phyloP scores from a whole-genome alignment of 495 filamentous ascomycete species.

The Rhypophila decipiens region DNA sequence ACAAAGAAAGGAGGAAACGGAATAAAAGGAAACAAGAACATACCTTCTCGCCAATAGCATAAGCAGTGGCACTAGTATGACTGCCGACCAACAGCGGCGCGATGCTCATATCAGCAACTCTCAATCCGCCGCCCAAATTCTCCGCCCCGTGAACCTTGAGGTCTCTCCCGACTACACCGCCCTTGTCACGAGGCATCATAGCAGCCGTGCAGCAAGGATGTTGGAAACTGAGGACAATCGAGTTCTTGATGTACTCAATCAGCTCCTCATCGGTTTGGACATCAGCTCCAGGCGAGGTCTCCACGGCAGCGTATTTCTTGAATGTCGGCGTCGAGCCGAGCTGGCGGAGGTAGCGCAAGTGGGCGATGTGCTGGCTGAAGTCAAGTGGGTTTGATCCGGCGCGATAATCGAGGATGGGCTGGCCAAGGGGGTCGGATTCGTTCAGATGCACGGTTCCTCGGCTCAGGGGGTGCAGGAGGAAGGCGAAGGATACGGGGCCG shows the following conservation, averaged over 20 bases:
- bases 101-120: conserved; percentile 55
- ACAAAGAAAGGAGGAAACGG: background rate
- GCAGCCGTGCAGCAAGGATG: conserved; percentile 41
- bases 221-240: conserved; percentile 6
- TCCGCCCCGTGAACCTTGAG: conserved; percentile 33
- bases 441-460: conserved; percentile 26
- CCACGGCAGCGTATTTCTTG: conserved; percentile 9
- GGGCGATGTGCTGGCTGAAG: conserved; percentile 17
- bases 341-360: conserved; percentile 15
- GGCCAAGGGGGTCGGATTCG: conserved; percentile 21
- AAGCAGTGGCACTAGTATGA: conserved; percentile 9
- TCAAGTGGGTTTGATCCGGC: conserved; percentile 27
- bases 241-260: conserved; percentile 6
- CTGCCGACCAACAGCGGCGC: conserved; percentile 42
- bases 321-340: conserved; percentile 14
- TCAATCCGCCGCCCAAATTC: too few relatives aligned
- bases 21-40: background rate
- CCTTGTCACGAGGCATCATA: conserved; percentile 46
- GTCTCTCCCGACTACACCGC: conserved; percentile 39
- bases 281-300: conserved; percentile 5
- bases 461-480: conserved; percentile 28
- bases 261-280: conserved; percentile 9
- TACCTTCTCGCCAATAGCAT: conserved; percentile 17
- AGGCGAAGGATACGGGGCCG: conserved; percentile 9
- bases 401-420: conserved; percentile 26